Percentiles rank a stretch among this genome's conserved stretches.
Evolutionary conservation across 2,329 filamentous ascomycete species (phyloP).

Genomic region (Aspergillus eucalypticola): DNA sequence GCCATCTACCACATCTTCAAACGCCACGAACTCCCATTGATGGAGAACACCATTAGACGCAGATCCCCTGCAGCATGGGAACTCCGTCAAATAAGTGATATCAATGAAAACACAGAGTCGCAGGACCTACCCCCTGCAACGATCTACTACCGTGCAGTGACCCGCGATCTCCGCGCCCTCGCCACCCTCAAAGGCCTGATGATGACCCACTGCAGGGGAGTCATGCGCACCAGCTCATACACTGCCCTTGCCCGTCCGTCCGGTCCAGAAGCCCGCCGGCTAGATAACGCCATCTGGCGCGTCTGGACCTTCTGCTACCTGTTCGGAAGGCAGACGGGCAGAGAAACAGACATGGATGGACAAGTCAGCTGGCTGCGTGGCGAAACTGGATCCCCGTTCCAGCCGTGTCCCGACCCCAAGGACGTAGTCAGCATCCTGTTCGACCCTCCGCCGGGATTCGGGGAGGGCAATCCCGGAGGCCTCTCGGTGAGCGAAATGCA

Average conservation of each 20-base stretch:
- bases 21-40: conserved; percentile 5
- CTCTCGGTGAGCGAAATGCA: conserved; percentile 3
- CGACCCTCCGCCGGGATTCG: conserved; percentile 8
- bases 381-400: background rate
- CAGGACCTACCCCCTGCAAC: conserved; percentile 6
- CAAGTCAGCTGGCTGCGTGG: conserved; percentile 11
- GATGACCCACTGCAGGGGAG: conserved; percentile 2
- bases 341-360: conserved; percentile 7
- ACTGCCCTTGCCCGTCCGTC: background rate
- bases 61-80: conserved; percentile 13
- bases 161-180: conserved; percentile 5
- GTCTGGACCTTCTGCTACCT: conserved; percentile 16
- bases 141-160: conserved; percentile 14
- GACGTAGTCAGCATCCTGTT: conserved; percentile 12
- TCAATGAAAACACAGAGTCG: background rate
- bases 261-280: background rate
- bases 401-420: conserved; percentile 8
- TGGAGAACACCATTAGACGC: conserved; percentile 4
- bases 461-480: conserved; percentile 8
- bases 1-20: conserved; percentile 12
- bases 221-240: conserved; percentile 1
- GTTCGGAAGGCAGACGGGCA: conserved; percentile 10
- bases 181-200: conserved; percentile 13
- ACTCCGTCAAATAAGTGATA: conserved; percentile 10
- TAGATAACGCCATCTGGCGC: conserved; percentile 13